A percentile compares a stretch with the other conserved stretches of the same genome.
Conservation (phyloP, 441 rosid species). For the Erodium trifolium region DNA sequence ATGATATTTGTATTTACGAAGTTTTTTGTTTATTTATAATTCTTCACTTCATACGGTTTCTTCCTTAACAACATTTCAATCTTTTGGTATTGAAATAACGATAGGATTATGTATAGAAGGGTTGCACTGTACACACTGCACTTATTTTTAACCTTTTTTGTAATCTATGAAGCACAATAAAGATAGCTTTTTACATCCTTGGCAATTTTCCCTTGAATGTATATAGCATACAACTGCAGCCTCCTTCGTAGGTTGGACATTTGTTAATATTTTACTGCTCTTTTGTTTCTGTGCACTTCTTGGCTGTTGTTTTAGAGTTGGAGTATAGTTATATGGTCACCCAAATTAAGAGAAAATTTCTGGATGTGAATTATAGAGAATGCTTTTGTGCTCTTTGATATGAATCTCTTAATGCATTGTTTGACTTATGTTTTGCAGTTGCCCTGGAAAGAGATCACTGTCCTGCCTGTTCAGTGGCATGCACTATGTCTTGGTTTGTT, state of each 20-base stretch:
- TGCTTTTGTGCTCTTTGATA: neutral
- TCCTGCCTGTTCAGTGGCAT: constrained; percentile 87
- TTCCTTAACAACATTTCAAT: neutral
- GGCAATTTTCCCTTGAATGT: too few species aligned
- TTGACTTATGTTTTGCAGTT: constrained; percentile 34
- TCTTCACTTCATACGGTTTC: neutral
- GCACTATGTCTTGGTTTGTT: constrained; percentile 77
- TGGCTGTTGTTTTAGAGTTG: too few species aligned
- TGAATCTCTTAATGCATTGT: neutral
- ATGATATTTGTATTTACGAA: constrained; percentile 4
- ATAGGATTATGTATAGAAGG: neutral
- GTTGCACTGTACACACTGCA: neutral
- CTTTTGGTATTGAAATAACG: neutral
- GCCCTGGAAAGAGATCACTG: constrained; percentile 61
- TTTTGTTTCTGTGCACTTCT: too few species aligned
- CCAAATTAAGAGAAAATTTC: neutral
- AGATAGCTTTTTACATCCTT: neutral
- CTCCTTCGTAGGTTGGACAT: too few species aligned
- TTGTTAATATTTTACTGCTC: too few species aligned
- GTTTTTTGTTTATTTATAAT: neutral
- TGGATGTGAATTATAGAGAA: neutral
- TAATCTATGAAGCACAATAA: neutral
- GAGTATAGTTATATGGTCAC: too few species aligned
- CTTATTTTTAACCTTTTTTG: neutral
- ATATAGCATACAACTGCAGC: too few species aligned